Evolutionary conservation across 73 alveolate genomes (phyloP).

Genomic region (Urostyla sp.): DNA sequence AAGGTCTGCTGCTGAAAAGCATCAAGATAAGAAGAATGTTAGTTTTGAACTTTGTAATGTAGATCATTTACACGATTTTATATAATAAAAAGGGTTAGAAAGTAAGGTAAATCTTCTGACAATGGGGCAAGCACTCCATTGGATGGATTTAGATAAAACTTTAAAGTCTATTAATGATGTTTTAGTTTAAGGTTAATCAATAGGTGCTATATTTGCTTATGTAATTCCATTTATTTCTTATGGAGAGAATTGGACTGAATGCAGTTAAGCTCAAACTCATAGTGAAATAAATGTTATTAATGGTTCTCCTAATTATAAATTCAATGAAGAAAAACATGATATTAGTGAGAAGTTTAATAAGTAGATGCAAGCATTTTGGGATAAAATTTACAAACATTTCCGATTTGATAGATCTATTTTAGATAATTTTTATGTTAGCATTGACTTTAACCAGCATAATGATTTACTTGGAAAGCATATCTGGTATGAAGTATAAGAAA

Average conservation of each 20-base stretch:
- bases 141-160: constrained; percentile 25
- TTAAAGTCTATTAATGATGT: constrained; percentile 1
- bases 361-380: constrained; percentile 43
- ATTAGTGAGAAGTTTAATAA: background rate
- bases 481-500: constrained; percentile 28
- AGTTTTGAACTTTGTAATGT: background rate
- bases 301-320: constrained; percentile 1
- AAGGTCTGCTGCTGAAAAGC: constrained; percentile 9
- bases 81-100: background rate
- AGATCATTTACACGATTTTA: constrained; percentile 9
- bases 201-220: constrained; percentile 28
- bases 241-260: constrained; percentile 13
- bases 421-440: constrained; percentile 13
- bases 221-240: constrained; percentile 8
- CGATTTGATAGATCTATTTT: constrained; percentile 14
- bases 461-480: constrained; percentile 4
- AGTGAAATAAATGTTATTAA: too few relatives aligned
- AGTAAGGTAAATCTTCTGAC: constrained; percentile 29
- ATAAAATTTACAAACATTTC: constrained; percentile 41
- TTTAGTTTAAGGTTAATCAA: background rate
- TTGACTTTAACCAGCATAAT: background rate
- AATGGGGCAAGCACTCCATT: constrained; percentile 38
- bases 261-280: background rate
- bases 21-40: background rate
- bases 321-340: background rate